Evolutionary conservation across 139 green algal species (phyloP), one percentile per base, ranked within the genome.

Genomic region (Pycnococcus provasolii): DNA sequence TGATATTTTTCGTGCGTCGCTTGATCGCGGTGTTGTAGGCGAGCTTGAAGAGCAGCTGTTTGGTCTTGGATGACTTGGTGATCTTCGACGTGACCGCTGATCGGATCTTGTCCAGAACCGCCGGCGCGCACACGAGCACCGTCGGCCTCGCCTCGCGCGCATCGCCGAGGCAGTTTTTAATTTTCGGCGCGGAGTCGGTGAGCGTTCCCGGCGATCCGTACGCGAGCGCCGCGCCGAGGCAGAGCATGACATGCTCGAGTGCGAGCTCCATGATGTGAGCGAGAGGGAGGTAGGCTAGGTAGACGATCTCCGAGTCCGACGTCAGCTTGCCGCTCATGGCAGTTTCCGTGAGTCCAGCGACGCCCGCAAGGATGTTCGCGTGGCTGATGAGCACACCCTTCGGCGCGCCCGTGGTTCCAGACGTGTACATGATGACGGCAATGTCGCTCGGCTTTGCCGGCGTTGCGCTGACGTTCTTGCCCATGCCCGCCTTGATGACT

Each of bases 381-480:
- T 72, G 65, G 2, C 7, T 54, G 9, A 72, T 26, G 15, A 66
- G 37, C 7, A 72, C 65, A 58, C 65, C 74, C 60, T 80, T 80
- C 15, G 74, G 74, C 43, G 76, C 40, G 8, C 75, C 75, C 9
- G 75, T 81, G n/a, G 74, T 77, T 46, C 75, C 75, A 4, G 45
- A 68, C 3, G 75, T 81, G 61, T 81, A 81, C 75, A 81, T 81
- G 68, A 81, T 79, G 11, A 81, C 75, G 3, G 75, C 75, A 0
- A 82, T 67, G 62, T 81, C 75, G 15, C 39, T 61, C 5, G 75
- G 75, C 37, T 74, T 54, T 3, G 75, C 74, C 0, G 77, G 48
- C 40, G 45, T 42, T 6, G 55, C 43, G 5, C 13, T 45, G 26
- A 58, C 40, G 13, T 1, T 15, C 42, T 68, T 68, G 9, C n/a